A percentile compares a stretch with the other conserved stretches of the same genome.
Conservation (phyloP, 371 early-diverging fungal species). For the Mucor velutinosus region DNA sequence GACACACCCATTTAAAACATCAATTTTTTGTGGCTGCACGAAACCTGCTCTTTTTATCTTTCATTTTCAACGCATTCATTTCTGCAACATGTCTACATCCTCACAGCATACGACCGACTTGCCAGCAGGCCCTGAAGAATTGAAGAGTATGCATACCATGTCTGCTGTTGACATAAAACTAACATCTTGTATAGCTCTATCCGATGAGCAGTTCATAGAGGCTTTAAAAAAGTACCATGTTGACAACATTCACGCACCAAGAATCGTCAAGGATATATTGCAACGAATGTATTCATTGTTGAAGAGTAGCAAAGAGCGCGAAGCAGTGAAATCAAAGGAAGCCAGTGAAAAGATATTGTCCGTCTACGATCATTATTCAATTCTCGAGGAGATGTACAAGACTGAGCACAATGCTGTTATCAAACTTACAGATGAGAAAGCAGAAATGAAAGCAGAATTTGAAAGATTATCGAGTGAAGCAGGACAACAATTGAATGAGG, state of each 20-base stretch:
- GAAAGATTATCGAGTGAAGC: neutral
- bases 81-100: neutral
- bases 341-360: neutral
- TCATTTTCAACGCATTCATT: neutral
- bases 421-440: neutral
- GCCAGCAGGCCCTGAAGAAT: neutral
- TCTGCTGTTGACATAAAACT: neutral
- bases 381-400: conserved; percentile 2
- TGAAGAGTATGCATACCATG: neutral
- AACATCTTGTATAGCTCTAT: neutral
- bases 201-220: neutral
- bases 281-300: neutral
- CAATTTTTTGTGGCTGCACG: neutral
- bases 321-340: neutral
- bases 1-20: neutral
- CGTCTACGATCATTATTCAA: conserved; percentile 1
- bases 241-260: neutral
- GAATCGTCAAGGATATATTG: neutral
- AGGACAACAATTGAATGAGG: neutral
- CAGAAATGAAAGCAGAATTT: neutral
- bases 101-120: neutral
- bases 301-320: neutral
- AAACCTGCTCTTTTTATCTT: neutral
- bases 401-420: conserved; percentile 2
- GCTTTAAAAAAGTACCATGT: neutral